Evolutionary conservation across 306 rosid species (phyloP), one percentile per base, ranked within the genome.

Genomic region (Malus sieversii): DNA sequence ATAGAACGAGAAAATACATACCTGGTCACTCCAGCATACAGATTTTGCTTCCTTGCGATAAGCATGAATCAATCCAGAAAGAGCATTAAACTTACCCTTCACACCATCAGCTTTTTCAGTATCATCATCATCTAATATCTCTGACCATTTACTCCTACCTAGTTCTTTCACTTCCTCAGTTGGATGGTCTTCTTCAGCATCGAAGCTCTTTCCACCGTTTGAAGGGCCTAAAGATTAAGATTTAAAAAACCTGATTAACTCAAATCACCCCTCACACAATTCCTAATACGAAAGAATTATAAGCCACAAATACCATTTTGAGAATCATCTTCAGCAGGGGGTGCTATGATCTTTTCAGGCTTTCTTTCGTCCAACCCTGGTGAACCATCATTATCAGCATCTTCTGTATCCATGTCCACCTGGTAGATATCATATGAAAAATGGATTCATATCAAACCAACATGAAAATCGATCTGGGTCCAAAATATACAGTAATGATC

Each of bases 351-450:
- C 78, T 85, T 84, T 76, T 76, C 86, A 23, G 85, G 82, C 72
- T 81, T 87, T 53, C 77, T 81, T 83, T 80, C 93, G 87, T 77
- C 88, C 57, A 67, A 84, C 68, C 76, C 87, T 70, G 85, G 78
- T 10, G 76, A 57, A 61, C 74, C 91, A 60, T 81, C 89, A 71
- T 78, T 12, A 81, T 86, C 86, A 70, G 67, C 96, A 71, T 92
- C 99, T 75, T 88, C 99, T 96, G 88, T 92, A 80, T 90, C 97
- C 97, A 95, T 95, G 87, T 95, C 99, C 73, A 95, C 97, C 99
- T 95, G 88, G 77, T 74, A 83, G 71, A 86, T 29, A 65, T 66
- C 29, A 74, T 40, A 45, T 1, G 20, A 75, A 63, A 72, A 52
- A 23, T 58, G 42, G 29, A 46, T 9, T 29, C 32, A 22, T 19